Percentiles rank a stretch among this genome's conserved stretches.
phyloP scores from a whole-genome alignment of 352 stramenopile species.

The Poterioochromonas sp. region DNA sequence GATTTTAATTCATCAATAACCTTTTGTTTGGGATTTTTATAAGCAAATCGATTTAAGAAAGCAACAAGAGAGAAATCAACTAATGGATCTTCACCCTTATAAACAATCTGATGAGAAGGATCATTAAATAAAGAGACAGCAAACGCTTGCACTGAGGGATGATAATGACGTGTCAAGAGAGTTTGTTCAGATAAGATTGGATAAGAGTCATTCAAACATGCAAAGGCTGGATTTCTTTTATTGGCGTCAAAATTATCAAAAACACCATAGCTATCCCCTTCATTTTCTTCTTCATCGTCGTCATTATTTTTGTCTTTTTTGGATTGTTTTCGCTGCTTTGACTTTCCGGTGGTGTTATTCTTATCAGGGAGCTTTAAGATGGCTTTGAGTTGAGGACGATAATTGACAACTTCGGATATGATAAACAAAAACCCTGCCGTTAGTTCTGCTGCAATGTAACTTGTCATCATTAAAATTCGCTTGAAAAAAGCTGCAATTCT shows the following conservation, averaged over 20 bases:
- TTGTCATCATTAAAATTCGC: constrained; percentile 60
- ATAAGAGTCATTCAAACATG: constrained; percentile 37
- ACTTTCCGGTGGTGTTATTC: not conserved
- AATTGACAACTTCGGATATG: constrained; percentile 72
- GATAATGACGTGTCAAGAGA: constrained; percentile 80
- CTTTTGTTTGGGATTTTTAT: constrained; percentile 83
- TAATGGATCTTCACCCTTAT: constrained; percentile 85
- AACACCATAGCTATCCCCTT: not conserved
- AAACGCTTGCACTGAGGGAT: constrained; percentile 86
- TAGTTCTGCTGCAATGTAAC: constrained; percentile 68
- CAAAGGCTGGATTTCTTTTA: constrained; percentile 53
- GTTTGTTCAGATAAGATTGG: constrained; percentile 80
- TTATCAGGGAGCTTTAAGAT: not conserved
- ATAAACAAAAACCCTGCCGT: constrained; percentile 84
- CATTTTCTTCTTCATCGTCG: not conserved
- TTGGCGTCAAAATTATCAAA: constrained; percentile 49
- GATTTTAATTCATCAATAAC: constrained; percentile 28
- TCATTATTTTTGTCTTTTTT: not conserved
- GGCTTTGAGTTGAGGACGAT: not conserved
- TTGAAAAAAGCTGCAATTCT: constrained; percentile 84
- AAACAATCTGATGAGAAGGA: constrained; percentile 47
- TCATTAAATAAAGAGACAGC: constrained; percentile 53
- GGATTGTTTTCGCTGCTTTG: not conserved
- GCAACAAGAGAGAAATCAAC: constrained; percentile 88
- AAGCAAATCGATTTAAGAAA: constrained; percentile 98